These are phyloP conservation scores for Syzygium oleosum DNA, from an alignment of 345 rosid genomes.

Conservation along the genomic window DNA sequence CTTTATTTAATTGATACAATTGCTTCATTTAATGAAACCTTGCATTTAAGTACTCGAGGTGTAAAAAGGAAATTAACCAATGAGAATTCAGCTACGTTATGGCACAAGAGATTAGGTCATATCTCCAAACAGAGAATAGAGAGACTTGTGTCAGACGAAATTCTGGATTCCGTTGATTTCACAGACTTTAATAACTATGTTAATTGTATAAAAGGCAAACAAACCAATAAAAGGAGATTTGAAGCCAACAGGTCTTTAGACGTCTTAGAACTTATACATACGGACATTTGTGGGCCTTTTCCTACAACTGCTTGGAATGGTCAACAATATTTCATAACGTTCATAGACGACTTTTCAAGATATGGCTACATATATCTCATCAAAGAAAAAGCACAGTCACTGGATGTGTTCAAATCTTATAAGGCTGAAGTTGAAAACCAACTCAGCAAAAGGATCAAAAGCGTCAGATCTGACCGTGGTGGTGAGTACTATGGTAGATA, in stretches of 20 bases:
- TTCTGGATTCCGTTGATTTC: slow-evolving; percentile 2
- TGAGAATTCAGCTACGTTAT: background rate
- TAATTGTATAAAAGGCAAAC: slow-evolving; percentile 7
- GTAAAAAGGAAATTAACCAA: background rate
- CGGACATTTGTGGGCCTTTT: slow-evolving; percentile 8
- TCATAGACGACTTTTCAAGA: background rate
- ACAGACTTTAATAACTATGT: background rate
- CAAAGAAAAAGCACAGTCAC: background rate
- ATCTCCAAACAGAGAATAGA: background rate
- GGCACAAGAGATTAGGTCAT: background rate
- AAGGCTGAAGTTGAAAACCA: background rate
- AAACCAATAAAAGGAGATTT: background rate
- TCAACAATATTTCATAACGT: background rate
- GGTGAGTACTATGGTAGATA: background rate
- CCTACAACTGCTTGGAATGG: slow-evolving; percentile 1
- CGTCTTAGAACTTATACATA: slow-evolving; percentile 8
- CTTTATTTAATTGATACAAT: too few relatives aligned
- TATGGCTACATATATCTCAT: slow-evolving; percentile 6
- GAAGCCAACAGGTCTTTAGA: background rate
- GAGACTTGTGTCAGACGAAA: background rate
- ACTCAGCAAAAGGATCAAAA: background rate
- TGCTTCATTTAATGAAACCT: too few relatives aligned
- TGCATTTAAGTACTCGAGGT: too few relatives aligned
- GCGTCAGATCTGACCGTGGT: background rate
- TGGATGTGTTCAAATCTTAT: background rate